phyloP scores from a whole-genome alignment of 2,329 filamentous ascomycete genomes.

The Aspergillus sp. region DNA sequence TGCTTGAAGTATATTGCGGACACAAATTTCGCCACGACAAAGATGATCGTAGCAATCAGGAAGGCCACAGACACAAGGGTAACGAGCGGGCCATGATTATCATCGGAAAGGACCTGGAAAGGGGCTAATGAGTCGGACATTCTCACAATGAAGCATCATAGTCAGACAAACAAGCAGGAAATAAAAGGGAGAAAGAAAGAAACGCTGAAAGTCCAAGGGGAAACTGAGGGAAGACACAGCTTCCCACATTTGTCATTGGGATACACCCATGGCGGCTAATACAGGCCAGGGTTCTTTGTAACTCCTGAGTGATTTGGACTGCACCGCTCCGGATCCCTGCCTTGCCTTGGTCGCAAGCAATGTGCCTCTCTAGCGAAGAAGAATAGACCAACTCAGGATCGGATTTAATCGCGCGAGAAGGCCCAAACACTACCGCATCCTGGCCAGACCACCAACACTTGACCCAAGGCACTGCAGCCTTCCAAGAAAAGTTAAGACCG shows the following conservation, averaged over 20 bases:
- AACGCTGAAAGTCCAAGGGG: neutral
- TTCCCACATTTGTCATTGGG: no score
- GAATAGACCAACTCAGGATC: neutral
- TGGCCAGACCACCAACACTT: neutral
- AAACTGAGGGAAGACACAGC: no score
- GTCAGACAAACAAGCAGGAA: neutral
- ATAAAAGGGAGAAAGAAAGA: neutral
- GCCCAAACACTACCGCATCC: neutral
- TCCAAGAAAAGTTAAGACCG: neutral
- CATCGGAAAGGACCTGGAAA: slow-evolving; percentile 10
- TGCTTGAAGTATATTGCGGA: slow-evolving; percentile 19
- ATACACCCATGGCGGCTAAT: neutral
- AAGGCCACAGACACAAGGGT: slow-evolving; percentile 14
- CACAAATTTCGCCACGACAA: slow-evolving; percentile 12
- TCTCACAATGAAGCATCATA: slow-evolving; percentile 2
- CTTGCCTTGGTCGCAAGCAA: neutral
- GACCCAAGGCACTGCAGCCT: neutral
- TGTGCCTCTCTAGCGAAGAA: neutral
- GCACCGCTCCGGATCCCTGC: neutral
- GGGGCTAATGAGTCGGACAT: slow-evolving; percentile 8
- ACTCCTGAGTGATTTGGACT: neutral
- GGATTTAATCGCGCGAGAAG: neutral
- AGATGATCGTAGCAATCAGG: slow-evolving; percentile 13
- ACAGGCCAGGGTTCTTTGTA: neutral
- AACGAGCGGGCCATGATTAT: slow-evolving; percentile 11